Base-by-base conservation (phyloP, 495 filamentous ascomycete genomes). In the Wilcoxina mikolae region DNA sequence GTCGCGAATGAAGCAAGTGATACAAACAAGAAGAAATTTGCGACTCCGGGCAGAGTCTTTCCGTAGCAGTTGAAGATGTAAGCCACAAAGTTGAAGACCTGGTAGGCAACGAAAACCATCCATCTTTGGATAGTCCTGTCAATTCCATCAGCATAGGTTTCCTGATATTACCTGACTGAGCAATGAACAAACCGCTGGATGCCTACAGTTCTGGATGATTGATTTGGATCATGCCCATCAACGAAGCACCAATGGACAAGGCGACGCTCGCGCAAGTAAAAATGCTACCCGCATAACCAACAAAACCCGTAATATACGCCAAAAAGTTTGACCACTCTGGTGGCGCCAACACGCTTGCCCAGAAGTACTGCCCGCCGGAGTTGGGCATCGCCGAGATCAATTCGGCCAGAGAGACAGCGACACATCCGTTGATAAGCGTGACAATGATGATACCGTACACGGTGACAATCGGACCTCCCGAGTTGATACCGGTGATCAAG, bases 291-390 rank as follows among this genome's bases (percentile, higher is more conserved):
- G 75, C 75, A 69, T 76, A 80, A 3, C 75, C 73, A 57, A 80
- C 71, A 68, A 72, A 78, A 5, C 78, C 79, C 7, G 75, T 79
- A 35, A 76, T 33, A 45, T 79, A 82, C 11, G 73, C 72, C 11
- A 71, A 68, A 56, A 78, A 74, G 25, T 73, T 72, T 9, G 69
- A 69, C 48, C 70, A 76, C 46, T 68, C 71, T 53, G 65, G 70
- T 0, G 79, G 77, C 4, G 80, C 77, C 45, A 82, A 63, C 56
- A 76, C 72, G 53, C 71, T 72, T 1, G 76, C 73, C 79, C 78
- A 82, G 65, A 73, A 82, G 60, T 81, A 82, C 53, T 79, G 78
- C 0, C 79, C 79, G 22, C 78, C 78, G 22, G 77, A 74, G 63
- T 79, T 80, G 1, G 79, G 79, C 61, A 79, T 65, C 0, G 77